These are phyloP conservation scores for Schoenoplectus tabernaemontani DNA, from an alignment of 202 grass and related monocot genomes.

Conservation along the genomic window DNA sequence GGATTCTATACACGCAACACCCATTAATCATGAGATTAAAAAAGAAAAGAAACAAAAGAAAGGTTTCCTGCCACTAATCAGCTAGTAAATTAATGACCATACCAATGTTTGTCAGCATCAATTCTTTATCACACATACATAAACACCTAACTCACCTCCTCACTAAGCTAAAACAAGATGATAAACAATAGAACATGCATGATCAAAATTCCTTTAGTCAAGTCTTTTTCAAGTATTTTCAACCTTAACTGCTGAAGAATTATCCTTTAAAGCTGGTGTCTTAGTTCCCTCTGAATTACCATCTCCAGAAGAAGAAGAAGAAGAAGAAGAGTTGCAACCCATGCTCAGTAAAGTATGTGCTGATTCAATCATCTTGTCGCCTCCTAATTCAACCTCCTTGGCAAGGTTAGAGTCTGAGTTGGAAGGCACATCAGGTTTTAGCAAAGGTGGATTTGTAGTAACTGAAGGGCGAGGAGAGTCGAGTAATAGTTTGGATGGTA, in stretches of 20 bases:
- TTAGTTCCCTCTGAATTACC: conserved; percentile 13
- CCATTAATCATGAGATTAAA: conserved; percentile 5
- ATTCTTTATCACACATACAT: conserved; percentile 14
- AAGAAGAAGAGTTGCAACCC: conserved; percentile 32
- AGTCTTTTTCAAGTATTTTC: conserved; percentile 12
- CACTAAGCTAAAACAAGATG: conserved; percentile 14
- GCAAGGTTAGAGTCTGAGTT: conserved; percentile 2
- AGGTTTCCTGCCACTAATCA: conserved; percentile 20
- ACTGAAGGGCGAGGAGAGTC: conserved; percentile 18
- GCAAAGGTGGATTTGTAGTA: conserved; percentile 10
- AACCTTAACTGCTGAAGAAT: conserved; percentile 3
- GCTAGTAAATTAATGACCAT: conserved; percentile 20
- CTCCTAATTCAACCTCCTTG: conserved; percentile 37
- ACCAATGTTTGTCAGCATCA: conserved; percentile 21
- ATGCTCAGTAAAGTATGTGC: conserved; percentile 53
- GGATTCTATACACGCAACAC: conserved; percentile 18
- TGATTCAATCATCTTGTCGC: conserved; percentile 54
- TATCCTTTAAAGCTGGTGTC: neutral
- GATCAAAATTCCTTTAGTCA: conserved; percentile 14
- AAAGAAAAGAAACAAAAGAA: conserved; percentile 11
- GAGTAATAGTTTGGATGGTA: conserved; percentile 34
- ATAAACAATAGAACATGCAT: conserved; percentile 7
- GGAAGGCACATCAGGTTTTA: neutral
- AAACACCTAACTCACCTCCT: conserved; percentile 7
- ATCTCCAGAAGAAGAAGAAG: neutral